phyloP scores from a whole-genome alignment of 176 grass and related monocot species.

The Olyra latifolia region DNA sequence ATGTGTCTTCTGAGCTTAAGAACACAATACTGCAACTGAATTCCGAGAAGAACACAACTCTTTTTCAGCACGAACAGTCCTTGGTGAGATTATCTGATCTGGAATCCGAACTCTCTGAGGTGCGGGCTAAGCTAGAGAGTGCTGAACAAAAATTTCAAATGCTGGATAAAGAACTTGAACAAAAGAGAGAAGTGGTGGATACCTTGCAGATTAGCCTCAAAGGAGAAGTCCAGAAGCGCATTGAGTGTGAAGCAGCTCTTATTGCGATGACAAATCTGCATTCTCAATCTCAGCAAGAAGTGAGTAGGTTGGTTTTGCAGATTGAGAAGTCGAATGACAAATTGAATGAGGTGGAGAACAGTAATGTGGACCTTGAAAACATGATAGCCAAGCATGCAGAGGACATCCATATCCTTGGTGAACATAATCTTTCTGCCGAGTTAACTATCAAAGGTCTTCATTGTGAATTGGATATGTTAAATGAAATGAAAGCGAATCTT shows the following conservation, averaged over 20 bases:
- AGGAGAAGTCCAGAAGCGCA: slow-evolving; percentile 5
- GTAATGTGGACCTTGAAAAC: slow-evolving; percentile 41
- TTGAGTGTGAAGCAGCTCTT: slow-evolving; percentile 10
- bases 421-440: slow-evolving; percentile 33
- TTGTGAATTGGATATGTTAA: slow-evolving; percentile 42
- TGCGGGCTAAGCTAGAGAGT: slow-evolving; percentile 18
- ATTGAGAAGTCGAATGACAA: slow-evolving; percentile 41
- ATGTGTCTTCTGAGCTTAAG: slow-evolving; percentile 5
- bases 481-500: slow-evolving; percentile 43
- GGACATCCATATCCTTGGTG: slow-evolving; percentile 20
- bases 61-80: slow-evolving; percentile 21
- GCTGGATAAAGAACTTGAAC: slow-evolving; percentile 37
- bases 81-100: slow-evolving; percentile 33
- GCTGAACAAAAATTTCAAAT: slow-evolving; percentile 25
- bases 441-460: slow-evolving; percentile 35
- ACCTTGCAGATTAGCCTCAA: slow-evolving; percentile 16
- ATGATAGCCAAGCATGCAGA: slow-evolving; percentile 38
- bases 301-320: slow-evolving; percentile 7
- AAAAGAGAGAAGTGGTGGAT: slow-evolving; percentile 36
- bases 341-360: slow-evolving; percentile 47
- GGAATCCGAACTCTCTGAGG: slow-evolving; percentile 19
- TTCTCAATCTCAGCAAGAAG: slow-evolving; percentile 23
- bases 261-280: neutral
- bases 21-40: slow-evolving; percentile 16
- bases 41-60: neutral